A percentile compares a stretch with the other conserved stretches of the same genome.
phyloP scores from a whole-genome alignment of 192 early-diverging fungal species.

The Umbelopsis isabellina region DNA sequence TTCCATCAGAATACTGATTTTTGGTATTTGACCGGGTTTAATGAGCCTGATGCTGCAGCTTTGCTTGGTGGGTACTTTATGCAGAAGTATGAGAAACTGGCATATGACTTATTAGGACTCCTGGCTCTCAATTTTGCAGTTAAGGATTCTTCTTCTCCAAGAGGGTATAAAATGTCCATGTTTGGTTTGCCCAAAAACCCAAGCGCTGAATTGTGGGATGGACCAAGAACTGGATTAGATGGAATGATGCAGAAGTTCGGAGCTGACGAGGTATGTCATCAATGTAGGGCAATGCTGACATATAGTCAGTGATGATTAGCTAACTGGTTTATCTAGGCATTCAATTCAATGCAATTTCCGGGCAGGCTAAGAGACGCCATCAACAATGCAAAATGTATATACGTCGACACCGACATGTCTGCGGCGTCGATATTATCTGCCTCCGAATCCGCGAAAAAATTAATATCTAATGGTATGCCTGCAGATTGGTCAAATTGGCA shows the following conservation, averaged over 20 bases:
- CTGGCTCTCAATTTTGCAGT: conserved; percentile 27
- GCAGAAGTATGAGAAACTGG: neutral
- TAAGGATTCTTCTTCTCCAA: conserved; percentile 48
- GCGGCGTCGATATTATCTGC: neutral
- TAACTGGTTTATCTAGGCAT: conserved; percentile 28
- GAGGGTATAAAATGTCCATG: conserved; percentile 82
- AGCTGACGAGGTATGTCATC: conserved; percentile 71
- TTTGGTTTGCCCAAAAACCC: conserved; percentile 83
- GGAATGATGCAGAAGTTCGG: conserved; percentile 77
- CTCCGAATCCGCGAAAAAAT: conserved; percentile 1
- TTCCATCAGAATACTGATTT: conserved; percentile 95
- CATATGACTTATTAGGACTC: neutral
- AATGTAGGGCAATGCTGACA: neutral
- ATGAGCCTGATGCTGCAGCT: conserved; percentile 86
- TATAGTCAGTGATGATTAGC: neutral
- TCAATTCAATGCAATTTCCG: conserved; percentile 30
- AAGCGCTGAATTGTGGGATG: conserved; percentile 89
- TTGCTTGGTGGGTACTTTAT: conserved; percentile 60
- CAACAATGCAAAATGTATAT: conserved; percentile 26
- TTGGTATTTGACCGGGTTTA: conserved; percentile 84
- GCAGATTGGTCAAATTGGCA: conserved; percentile 21
- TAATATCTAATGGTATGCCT: conserved; percentile 17
- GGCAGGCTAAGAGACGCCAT: conserved; percentile 22
- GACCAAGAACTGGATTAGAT: conserved; percentile 81
- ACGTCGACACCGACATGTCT: conserved; percentile 30